Evolutionary conservation across 495 filamentous ascomycete species (phyloP).

Genomic region (Daldinia childiae): DNA sequence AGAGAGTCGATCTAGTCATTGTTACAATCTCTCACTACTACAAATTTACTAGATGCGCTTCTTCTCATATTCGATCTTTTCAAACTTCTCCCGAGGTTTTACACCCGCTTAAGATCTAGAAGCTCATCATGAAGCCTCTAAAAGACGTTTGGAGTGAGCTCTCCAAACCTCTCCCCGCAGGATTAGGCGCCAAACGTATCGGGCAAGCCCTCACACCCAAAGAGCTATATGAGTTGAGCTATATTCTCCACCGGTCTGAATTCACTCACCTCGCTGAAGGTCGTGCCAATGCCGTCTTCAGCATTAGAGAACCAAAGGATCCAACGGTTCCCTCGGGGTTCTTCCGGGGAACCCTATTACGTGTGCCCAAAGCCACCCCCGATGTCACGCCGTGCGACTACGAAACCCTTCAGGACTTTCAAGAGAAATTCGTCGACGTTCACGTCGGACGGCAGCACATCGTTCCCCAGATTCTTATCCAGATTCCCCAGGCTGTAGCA

Average conservation of each 20-base stretch:
- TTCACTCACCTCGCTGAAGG: conserved; percentile 65
- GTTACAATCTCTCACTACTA: neutral
- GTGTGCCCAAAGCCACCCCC: conserved; percentile 67
- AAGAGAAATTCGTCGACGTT: conserved; percentile 64
- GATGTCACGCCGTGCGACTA: conserved; percentile 64
- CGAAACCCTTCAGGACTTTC: conserved; percentile 65
- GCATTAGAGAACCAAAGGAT: conserved; percentile 54
- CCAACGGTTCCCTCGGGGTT: conserved; percentile 32
- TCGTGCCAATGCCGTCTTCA: conserved; percentile 77
- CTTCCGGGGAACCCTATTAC: conserved; percentile 65
- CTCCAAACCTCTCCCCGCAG: conserved; percentile 38
- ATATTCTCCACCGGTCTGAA: conserved; percentile 30
- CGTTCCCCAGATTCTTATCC: conserved; percentile 67
- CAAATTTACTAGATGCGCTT: conserved; percentile 21
- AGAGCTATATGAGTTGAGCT: conserved; percentile 36
- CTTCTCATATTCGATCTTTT: neutral
- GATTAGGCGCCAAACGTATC: conserved; percentile 26
- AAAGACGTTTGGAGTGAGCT: conserved; percentile 41
- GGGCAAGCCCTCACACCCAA: conserved; percentile 15
- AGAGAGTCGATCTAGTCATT: conserved; percentile 8
- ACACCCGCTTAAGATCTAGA: conserved; percentile 8
- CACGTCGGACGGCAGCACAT: conserved; percentile 67
- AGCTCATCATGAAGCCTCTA: conserved; percentile 31
- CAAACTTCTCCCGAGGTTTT: neutral
- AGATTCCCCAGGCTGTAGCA: conserved; percentile 58